Evolutionary conservation across 495 filamentous ascomycete species (phyloP), one percentile per base, ranked within the genome.

Genomic region (Hapsidospora chrysogenum): DNA sequence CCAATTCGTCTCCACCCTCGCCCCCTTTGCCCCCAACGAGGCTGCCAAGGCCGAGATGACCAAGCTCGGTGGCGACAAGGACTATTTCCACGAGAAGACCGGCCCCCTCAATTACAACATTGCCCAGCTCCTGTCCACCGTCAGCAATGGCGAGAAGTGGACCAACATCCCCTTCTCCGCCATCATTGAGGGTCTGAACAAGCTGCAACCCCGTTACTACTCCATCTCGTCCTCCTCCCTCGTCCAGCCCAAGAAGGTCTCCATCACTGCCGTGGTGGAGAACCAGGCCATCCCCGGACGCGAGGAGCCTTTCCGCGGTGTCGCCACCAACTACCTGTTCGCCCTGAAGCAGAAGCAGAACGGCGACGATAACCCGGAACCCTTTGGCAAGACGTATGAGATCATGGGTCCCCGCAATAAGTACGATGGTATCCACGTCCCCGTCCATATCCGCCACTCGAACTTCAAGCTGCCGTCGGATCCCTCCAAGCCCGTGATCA

Each of bases 391-490:
- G 29, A 85, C 77, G 17, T 99, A 99, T 56, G 71, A 82, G 35
- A 80, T 96, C 41, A 78, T 63, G 30, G 89, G 89, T 9, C 89
- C 89, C 11, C 73, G 89, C 40, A 96, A 95, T 65, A 93, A 89
- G 58, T 96, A 94, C 54, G 80, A 94, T 52, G 92, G 92, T 35
- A 76, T 95, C 43, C 87, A 94, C 46, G 78, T 96, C 3, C 89
- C 92, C 3, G 83, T 96, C 16, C 92, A 96, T 54, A 75, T 96
- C 33, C 82, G 89, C 37, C 85, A 94, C 63, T 99, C 89, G 31
- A 99, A 99, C 63, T 99, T 99, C 74, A 95, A 95, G 60, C 70
- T 99, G 16, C 89, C 89, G 22, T 94, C 87, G 25, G 89, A 99
- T 45, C 86, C 89, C 5, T 70, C 80, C 14, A 87, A 85, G 57